Conservation (phyloP, 306 rosid genomes). For the Cucurbita maxima region DNA sequence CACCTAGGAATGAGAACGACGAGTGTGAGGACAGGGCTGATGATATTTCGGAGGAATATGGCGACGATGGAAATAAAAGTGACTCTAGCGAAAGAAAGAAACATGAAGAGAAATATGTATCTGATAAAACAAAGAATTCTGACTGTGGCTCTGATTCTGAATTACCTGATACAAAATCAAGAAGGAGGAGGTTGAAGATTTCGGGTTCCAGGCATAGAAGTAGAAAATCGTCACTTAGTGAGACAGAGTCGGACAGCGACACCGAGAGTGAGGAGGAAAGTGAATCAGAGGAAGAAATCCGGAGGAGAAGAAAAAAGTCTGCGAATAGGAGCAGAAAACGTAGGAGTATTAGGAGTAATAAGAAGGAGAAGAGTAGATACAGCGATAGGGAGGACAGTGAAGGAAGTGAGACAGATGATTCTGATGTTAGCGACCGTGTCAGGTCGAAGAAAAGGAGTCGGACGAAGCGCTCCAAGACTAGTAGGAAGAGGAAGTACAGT, state of each 20-base stretch:
- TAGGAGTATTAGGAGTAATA: constrained; percentile 15
- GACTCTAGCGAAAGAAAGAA: constrained; percentile 15
- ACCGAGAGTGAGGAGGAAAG: constrained; percentile 22
- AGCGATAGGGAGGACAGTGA: constrained; percentile 11
- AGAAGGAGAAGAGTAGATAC: constrained; percentile 11
- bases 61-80: constrained; percentile 7
- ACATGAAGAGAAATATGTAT: constrained; percentile 10
- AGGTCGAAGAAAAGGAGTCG: constrained; percentile 10
- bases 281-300: constrained; percentile 31
- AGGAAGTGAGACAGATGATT: constrained; percentile 11
- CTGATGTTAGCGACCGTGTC: constrained; percentile 7
- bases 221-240: constrained; percentile 23
- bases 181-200: constrained; percentile 17
- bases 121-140: constrained; percentile 15
- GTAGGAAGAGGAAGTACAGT: constrained; percentile 30
- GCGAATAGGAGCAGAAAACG: not conserved
- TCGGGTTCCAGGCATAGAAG: constrained; percentile 21
- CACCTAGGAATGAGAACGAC: constrained; percentile 50
- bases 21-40: constrained; percentile 36
- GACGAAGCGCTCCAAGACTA: not conserved
- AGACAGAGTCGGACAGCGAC: constrained; percentile 21
- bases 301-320: constrained; percentile 28
- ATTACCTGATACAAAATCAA: constrained; percentile 24
- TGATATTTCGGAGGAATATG: constrained; percentile 25
- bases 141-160: constrained; percentile 21